A percentile compares a stretch with the other conserved stretches of the same genome.
Conservation (phyloP, 257 asterid genomes). For the Solanum gandarillasii region DNA sequence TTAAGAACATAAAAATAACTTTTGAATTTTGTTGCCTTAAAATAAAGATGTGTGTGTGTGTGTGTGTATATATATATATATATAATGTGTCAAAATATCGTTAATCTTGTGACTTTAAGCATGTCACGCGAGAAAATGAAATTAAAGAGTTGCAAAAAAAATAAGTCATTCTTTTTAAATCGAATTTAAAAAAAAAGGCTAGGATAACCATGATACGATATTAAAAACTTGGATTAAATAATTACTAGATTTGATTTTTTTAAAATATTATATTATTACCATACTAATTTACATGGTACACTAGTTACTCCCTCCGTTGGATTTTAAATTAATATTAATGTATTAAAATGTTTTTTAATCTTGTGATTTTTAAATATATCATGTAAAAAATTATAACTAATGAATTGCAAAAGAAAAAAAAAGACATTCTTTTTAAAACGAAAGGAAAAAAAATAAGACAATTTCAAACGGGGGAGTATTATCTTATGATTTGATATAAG, state of each 20-base stretch:
- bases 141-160: background rate
- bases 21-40: background rate
- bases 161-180: background rate
- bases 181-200: fast-evolving
- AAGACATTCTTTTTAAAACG: too few species aligned
- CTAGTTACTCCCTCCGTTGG: background rate
- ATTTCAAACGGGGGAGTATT: background rate
- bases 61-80: background rate
- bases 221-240: background rate
- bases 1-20: background rate
- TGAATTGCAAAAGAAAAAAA: background rate
- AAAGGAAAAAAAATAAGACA: too few species aligned
- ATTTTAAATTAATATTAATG: background rate
- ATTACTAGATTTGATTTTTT: background rate
- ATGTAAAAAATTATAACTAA: background rate
- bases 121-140: background rate
- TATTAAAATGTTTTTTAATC: background rate
- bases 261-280: background rate
- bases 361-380: background rate
- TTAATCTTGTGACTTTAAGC: background rate
- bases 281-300: background rate
- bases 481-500: background rate
- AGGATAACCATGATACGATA: background rate
- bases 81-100: background rate
- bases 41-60: background rate